A percentile compares a stretch with the other conserved stretches of the same genome.
Evolutionary conservation across 2,329 filamentous ascomycete species (phyloP).

Genomic region (Tolypocladium tropicale): DNA sequence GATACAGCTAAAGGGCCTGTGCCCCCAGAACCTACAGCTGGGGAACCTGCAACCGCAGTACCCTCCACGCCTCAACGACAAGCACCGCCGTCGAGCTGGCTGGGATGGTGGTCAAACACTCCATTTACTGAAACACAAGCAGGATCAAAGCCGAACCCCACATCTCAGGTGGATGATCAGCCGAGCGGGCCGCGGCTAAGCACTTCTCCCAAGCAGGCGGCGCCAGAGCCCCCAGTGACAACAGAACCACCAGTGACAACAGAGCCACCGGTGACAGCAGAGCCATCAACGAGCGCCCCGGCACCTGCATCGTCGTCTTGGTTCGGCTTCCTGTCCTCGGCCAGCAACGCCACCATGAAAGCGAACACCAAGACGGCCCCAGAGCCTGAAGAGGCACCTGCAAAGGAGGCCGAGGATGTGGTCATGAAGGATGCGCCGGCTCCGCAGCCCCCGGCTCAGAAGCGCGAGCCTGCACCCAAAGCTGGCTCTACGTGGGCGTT

Average conservation of each 20-base stretch:
- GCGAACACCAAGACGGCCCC: background rate
- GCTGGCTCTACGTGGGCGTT: conserved; percentile 68
- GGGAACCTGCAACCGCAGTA: conserved; percentile 3
- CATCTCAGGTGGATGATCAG: conserved; percentile 3
- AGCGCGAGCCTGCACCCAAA: conserved; percentile 27
- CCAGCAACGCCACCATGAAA: conserved; percentile 5
- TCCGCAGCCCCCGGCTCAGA: conserved; percentile 18
- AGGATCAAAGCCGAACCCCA: background rate
- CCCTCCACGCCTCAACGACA: conserved; percentile 6
- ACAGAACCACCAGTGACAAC: too few species aligned
- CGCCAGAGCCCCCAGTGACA: conserved; percentile 6
- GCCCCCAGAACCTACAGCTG: conserved; percentile 1
- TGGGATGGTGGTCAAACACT: conserved; percentile 38
- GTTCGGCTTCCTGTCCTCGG: conserved; percentile 29
- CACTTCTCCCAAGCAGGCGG: conserved; percentile 12
- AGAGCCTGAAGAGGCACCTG: background rate
- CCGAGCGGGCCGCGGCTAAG: conserved; percentile 8
- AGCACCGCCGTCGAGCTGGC: conserved; percentile 37
- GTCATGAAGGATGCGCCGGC: conserved; percentile 30
- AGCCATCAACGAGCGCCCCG: conserved; percentile 7
- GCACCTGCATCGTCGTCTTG: conserved; percentile 20
- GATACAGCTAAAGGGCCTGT: background rate
- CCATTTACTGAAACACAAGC: conserved; percentile 9
- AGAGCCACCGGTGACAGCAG: conserved; percentile 5
- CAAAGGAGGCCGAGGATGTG: conserved; percentile 22